A percentile compares a stretch with the other conserved stretches of the same genome.
phyloP scores from a whole-genome alignment of 164 flowering plant species.

The Liquidambar formosana region DNA sequence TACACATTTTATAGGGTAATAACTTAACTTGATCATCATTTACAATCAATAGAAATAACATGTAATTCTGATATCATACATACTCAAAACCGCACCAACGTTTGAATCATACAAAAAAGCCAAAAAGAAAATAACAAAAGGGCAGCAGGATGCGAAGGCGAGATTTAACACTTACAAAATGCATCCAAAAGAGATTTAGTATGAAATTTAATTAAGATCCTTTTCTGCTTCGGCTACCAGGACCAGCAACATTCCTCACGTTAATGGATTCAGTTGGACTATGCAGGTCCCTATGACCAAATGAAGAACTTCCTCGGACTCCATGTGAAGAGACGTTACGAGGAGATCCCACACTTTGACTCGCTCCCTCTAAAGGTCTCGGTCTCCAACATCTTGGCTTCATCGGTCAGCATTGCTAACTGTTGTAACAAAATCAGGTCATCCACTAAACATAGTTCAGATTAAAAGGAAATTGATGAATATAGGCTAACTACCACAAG shows the following conservation, averaged over 20 bases:
- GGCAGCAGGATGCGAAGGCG: not conserved
- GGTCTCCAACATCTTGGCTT: constrained; percentile 69
- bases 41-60: constrained; percentile 15
- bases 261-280: constrained; percentile 30
- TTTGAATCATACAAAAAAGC: constrained; percentile 15
- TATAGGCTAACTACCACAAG: not conserved
- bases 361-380: constrained; percentile 51
- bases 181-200: not conserved
- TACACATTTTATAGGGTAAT: not conserved
- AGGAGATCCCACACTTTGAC: constrained; percentile 47
- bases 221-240: constrained; percentile 55
- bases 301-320: constrained; percentile 43
- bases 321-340: constrained; percentile 42
- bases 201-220: constrained; percentile 22
- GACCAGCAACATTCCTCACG: constrained; percentile 33
- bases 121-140: not conserved
- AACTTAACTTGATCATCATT: constrained; percentile 12
- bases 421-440: constrained; percentile 27
- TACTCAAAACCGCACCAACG: constrained; percentile 18
- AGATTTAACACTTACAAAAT: constrained; percentile 12
- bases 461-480: not conserved
- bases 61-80: constrained; percentile 18
- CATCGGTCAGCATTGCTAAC: constrained; percentile 69
- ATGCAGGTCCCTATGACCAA: constrained; percentile 45
- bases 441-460: not conserved